Conservation (phyloP, 805 yeast genomes). For the Candida germanica region DNA sequence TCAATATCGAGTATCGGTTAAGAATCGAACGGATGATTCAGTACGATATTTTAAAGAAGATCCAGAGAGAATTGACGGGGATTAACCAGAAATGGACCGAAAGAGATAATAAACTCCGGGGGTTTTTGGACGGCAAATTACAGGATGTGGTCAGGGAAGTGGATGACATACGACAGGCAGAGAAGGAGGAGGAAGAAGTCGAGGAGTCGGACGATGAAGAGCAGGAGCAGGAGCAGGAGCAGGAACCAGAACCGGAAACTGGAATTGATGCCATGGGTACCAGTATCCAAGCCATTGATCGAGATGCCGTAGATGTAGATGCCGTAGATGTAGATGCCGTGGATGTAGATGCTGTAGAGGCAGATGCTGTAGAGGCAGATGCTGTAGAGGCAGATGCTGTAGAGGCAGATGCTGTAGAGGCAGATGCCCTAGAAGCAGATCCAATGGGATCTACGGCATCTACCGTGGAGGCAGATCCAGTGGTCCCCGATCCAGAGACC, state of each 20-base stretch:
- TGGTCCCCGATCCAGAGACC: no score
- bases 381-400: slow-evolving; percentile 1
- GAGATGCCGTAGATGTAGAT: no score
- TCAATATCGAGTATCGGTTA: slow-evolving; percentile 31
- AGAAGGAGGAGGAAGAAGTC: slow-evolving; percentile 22
- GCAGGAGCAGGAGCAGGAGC: slow-evolving; percentile 14
- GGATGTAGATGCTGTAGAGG: slow-evolving; percentile 8
- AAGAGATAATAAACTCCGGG: slow-evolving; percentile 28
- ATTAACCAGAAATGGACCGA: slow-evolving; percentile 35
- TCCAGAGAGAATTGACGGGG: slow-evolving; percentile 28
- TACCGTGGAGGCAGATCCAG: no score
- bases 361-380: slow-evolving; percentile 3
- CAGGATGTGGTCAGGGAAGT: slow-evolving; percentile 25
- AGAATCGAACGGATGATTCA: slow-evolving; percentile 32
- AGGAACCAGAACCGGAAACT: no score
- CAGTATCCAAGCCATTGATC: no score
- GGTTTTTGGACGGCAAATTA: slow-evolving; percentile 28
- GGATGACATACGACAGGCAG: slow-evolving; percentile 25
- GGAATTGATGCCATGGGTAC: no score
- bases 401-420: slow-evolving; percentile 1
- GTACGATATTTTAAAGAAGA: slow-evolving; percentile 31
- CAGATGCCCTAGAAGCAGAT: no score
- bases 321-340: no score
- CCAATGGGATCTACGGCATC: no score
- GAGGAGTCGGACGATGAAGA: slow-evolving; percentile 22